Evolutionary conservation across 495 filamentous ascomycete species (phyloP), one percentile per base, ranked within the genome.

Genomic region (Penicillium bovifimosum): DNA sequence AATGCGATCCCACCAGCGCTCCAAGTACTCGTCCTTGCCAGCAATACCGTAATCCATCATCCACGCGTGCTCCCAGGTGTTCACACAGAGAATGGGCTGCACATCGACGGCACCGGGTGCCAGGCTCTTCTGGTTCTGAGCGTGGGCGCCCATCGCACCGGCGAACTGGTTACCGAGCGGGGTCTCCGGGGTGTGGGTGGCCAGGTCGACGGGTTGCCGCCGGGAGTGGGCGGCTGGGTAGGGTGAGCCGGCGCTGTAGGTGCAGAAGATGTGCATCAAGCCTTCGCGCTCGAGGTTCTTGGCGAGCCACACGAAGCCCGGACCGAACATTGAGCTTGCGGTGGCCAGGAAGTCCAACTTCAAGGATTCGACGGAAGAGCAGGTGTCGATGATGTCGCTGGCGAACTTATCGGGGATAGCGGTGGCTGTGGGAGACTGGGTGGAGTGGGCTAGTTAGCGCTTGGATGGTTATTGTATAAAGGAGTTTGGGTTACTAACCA

Each of bases 41-140:
- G 69, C 73, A 40, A 96, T 74, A 24, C 90, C 90, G 62, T 85
- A 96, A 65, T 97, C 90, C 53, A 77, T 78, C 67, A 97, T 70
- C 84, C 87, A 98, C 2, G 84, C 87, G 69, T 98, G 93, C 75
- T 96, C 85, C 93, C 93, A 98, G 24, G 90, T 95, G 68, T 93
- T 97, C 40, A 97, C 78, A 60, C 91, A 95, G 51, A 97, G 72
- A 54, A 96, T 71, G 5, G 92, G 90, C 47, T 81, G 71, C 14
- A 91, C 60, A 47, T 87, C 79, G 34, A 80, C 70, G 9, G 87
- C 90, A 6, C 90, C 87, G 14, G 85, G 85, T 11, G 84, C 80
- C 53, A 79, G 59, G 53, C 61, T 73, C 61, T 66, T 73, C 40
- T 73, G 65, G 54, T 71, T 74, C 32, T 59, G 53, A 6, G 72